phyloP scores from a whole-genome alignment of 2,329 filamentous ascomycete species.

The Xylariaceae sp. region DNA sequence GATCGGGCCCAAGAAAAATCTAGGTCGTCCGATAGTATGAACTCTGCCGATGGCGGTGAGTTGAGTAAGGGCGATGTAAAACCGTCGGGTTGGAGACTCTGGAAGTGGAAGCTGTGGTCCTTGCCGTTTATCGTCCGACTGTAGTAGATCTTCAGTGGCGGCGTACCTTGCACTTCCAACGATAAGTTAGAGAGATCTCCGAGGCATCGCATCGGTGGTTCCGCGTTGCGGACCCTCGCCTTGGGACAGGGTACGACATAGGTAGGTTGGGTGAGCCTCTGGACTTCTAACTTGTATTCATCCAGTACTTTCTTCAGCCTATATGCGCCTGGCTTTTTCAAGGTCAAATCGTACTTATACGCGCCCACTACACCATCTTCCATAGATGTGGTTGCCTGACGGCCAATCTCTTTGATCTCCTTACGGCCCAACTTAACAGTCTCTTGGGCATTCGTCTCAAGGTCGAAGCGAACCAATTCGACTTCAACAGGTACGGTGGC shows the following conservation, averaged over 20 bases:
- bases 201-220: constrained; percentile 64
- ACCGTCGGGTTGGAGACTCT: constrained; percentile 87
- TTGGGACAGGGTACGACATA: constrained; percentile 82
- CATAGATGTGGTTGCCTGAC: constrained; percentile 59
- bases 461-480: constrained; percentile 80
- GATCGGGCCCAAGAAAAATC: constrained; percentile 77
- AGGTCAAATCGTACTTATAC: constrained; percentile 63
- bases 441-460: constrained; percentile 75
- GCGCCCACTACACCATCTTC: constrained; percentile 56
- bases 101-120: constrained; percentile 79
- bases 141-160: constrained; percentile 88
- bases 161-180: constrained; percentile 79
- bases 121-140: constrained; percentile 80
- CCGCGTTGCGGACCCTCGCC: constrained; percentile 62
- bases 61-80: constrained; percentile 71
- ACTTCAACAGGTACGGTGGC: constrained; percentile 84
- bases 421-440: constrained; percentile 67
- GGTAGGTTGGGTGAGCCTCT: constrained; percentile 67
- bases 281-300: constrained; percentile 89
- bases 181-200: constrained; percentile 83
- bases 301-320: constrained; percentile 79
- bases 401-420: constrained; percentile 70
- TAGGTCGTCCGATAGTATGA: constrained; percentile 54
- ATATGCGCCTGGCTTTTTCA: constrained; percentile 87
- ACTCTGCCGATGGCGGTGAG: constrained; percentile 48